These are phyloP conservation scores for Daldinia sp. DNA, from an alignment of 2,329 filamentous ascomycete genomes.

Conservation along the genomic window DNA sequence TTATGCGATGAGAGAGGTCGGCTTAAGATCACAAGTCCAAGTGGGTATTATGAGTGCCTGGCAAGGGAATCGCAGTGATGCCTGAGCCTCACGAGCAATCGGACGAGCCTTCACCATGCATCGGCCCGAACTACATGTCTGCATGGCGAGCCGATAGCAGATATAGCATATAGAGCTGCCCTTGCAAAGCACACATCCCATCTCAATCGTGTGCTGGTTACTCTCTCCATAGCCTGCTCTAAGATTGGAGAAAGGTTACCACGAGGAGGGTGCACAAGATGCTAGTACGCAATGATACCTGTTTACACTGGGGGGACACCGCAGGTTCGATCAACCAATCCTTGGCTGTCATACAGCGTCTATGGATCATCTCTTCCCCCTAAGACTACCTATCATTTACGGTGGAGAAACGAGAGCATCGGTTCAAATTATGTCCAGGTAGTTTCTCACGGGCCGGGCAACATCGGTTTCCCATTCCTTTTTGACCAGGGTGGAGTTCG, in stretches of 20 bases:
- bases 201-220: conserved; percentile 28
- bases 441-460: conserved; percentile 5
- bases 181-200: conserved; percentile 8
- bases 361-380: background rate
- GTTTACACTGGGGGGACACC: conserved; percentile 11
- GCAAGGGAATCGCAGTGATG: conserved; percentile 23
- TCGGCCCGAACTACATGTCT: conserved; percentile 33
- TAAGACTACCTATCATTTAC: background rate
- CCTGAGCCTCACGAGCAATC: conserved; percentile 20
- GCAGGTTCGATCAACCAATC: conserved; percentile 14
- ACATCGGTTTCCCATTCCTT: background rate
- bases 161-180: conserved; percentile 8
- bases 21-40: background rate
- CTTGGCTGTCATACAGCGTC: background rate
- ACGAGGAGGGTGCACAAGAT: conserved; percentile 23
- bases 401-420: background rate
- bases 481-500: background rate
- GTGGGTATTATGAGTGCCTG: background rate
- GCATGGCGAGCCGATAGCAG: conserved; percentile 22
- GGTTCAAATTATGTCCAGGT: background rate
- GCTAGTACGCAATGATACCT: conserved; percentile 14
- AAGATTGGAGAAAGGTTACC: conserved; percentile 23
- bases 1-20: too few relatives aligned
- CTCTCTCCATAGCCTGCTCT: conserved; percentile 15
- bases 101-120: conserved; percentile 26